Conservation (phyloP, 1,284 basidiomycete species). For the Sporisorium sorghi region DNA sequence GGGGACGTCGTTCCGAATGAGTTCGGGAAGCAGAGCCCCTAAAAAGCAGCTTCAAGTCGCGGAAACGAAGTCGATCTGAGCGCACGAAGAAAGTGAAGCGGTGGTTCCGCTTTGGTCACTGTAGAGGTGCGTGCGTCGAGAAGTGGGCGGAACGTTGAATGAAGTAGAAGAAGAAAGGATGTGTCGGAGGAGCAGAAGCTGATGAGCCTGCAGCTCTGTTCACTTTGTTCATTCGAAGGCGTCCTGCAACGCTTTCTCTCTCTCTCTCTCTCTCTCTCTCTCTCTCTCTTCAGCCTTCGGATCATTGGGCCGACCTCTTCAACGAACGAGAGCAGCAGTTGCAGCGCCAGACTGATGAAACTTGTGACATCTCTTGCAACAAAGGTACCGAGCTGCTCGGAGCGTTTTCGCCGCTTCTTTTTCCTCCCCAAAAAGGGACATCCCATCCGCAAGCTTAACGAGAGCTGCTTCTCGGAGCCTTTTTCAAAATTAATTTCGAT, state of each 20-base stretch:
- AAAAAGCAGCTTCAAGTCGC: neutral
- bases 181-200: neutral
- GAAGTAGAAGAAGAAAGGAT: neutral
- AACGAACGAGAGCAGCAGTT: neutral
- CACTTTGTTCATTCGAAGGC: constrained; percentile 1
- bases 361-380: neutral
- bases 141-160: neutral
- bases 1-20: neutral
- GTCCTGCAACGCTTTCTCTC: neutral
- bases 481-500: no score
- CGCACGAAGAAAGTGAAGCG: neutral
- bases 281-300: neutral
- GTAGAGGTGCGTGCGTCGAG: neutral
- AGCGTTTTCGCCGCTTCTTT: constrained; percentile 1
- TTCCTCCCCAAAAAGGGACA: neutral
- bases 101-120: neutral
- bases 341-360: no score
- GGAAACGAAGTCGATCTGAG: neutral
- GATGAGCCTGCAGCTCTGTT: no score
- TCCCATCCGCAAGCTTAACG: no score
- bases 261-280: no score
- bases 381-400: no score
- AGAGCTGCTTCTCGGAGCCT: constrained; percentile 26
- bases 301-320: constrained; percentile 1
- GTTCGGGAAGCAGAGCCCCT: neutral